A percentile compares a stretch with the other conserved stretches of the same genome.
These are phyloP conservation scores for Diatrype stigma DNA, from an alignment of 2,329 filamentous ascomycete species.

Conservation along the genomic window DNA sequence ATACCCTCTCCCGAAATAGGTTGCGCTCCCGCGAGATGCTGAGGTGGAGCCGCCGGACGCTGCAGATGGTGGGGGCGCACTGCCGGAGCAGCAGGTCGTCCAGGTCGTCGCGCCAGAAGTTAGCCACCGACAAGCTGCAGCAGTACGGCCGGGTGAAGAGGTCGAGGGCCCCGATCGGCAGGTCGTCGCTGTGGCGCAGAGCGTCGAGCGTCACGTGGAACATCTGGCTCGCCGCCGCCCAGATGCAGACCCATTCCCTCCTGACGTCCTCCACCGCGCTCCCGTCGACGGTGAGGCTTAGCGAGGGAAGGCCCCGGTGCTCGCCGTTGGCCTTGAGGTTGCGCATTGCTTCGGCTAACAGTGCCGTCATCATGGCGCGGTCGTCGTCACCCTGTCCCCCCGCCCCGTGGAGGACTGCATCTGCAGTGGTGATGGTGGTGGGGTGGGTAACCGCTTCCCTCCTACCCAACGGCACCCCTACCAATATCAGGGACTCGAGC, in stretches of 20 bases:
- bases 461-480: not conserved
- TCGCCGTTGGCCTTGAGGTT: not conserved
- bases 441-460: too few species aligned
- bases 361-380: too few species aligned
- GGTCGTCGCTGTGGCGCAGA: not conserved
- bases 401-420: not conserved
- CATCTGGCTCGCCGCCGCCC: not conserved
- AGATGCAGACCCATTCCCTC: not conserved
- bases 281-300: not conserved
- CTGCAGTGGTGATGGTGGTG: not conserved
- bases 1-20: too few species aligned
- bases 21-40: not conserved
- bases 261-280: not conserved
- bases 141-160: not conserved
- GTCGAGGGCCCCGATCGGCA: not conserved
- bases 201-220: not conserved
- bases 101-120: not conserved
- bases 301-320: not conserved
- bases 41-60: not conserved
- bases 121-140: not conserved
- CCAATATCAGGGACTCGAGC: not conserved
- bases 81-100: not conserved
- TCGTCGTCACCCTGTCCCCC: not conserved
- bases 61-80: not conserved
- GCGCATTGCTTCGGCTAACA: not conserved